These are phyloP conservation scores for Cyclocybe cylindracea DNA, from an alignment of 768 basidiomycete genomes.

Conservation along the genomic window DNA sequence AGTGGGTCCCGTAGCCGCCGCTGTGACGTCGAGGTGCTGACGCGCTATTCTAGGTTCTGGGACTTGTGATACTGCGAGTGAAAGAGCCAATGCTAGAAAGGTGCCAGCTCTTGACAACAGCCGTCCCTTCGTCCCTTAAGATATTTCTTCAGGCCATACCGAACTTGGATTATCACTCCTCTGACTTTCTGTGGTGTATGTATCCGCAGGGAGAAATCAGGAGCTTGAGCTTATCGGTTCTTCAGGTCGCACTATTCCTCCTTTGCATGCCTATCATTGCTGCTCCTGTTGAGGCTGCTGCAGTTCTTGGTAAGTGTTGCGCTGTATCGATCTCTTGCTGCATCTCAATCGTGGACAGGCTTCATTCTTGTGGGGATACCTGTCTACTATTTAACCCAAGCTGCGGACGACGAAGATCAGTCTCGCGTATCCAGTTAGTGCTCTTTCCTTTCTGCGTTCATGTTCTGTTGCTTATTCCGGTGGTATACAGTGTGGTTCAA, in stretches of 20 bases:
- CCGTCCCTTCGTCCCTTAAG: neutral
- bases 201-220: conserved; percentile 10
- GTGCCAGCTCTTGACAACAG: conserved; percentile 30
- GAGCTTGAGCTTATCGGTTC: neutral
- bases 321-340: neutral
- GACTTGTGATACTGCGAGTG: conserved; percentile 82
- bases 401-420: conserved; percentile 40
- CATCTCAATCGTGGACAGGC: conserved; percentile 37
- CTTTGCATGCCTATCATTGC: conserved; percentile 94
- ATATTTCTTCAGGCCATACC: conserved; percentile 74
- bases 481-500: conserved; percentile 23
- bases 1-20: conserved; percentile 36
- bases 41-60: conserved; percentile 62
- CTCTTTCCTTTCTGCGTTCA: neutral
- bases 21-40: neutral
- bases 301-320: conserved; percentile 71
- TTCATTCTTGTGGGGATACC: conserved; percentile 82
- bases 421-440: conserved; percentile 44
- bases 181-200: conserved; percentile 84
- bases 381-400: conserved; percentile 77
- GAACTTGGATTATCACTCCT: conserved; percentile 89
- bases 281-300: conserved; percentile 84
- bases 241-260: conserved; percentile 83
- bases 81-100: conserved; percentile 90
- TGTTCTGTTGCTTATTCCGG: conserved; percentile 4